Percentiles rank a stretch among this genome's conserved stretches.
Evolutionary conservation across 2,329 filamentous ascomycete species (phyloP).

Genomic region (Fusarium armeniacum): DNA sequence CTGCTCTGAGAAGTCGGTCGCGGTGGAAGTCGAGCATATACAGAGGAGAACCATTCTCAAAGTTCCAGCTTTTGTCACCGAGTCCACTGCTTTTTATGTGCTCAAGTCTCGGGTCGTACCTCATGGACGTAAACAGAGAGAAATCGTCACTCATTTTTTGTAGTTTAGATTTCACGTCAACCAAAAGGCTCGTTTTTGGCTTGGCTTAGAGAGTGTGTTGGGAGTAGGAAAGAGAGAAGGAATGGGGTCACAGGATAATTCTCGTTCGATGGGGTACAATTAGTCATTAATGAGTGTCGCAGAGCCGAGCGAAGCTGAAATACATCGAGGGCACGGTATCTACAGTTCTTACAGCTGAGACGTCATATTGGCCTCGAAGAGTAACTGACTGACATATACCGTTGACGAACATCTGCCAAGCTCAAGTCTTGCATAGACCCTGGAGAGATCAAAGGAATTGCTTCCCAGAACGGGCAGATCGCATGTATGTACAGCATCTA

Average conservation of each 20-base stretch:
- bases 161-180: neutral
- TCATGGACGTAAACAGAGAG: constrained; percentile 77
- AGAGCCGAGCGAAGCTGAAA: neutral
- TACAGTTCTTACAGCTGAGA: neutral
- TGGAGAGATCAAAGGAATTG: neutral
- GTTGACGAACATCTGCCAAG: constrained; percentile 6
- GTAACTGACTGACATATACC: neutral
- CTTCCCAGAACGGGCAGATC: neutral
- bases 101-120: constrained; percentile 74
- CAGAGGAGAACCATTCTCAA: constrained; percentile 69
- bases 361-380: neutral
- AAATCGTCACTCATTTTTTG: constrained; percentile 62
- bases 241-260: neutral
- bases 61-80: constrained; percentile 66
- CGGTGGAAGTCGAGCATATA: constrained; percentile 86
- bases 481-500: neutral
- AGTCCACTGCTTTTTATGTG: constrained; percentile 57
- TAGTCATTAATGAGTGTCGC: constrained; percentile 1
- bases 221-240: neutral
- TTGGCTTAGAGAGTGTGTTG: neutral
- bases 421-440: neutral
- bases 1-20: constrained; percentile 79
- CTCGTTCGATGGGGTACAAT: neutral
- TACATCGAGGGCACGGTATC: neutral
- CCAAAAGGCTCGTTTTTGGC: neutral